A percentile compares a stretch with the other conserved stretches of the same genome.
These are phyloP conservation scores for Camellia lanceoleosa DNA, from an alignment of 148 eudicot species.

Conservation along the genomic window DNA sequence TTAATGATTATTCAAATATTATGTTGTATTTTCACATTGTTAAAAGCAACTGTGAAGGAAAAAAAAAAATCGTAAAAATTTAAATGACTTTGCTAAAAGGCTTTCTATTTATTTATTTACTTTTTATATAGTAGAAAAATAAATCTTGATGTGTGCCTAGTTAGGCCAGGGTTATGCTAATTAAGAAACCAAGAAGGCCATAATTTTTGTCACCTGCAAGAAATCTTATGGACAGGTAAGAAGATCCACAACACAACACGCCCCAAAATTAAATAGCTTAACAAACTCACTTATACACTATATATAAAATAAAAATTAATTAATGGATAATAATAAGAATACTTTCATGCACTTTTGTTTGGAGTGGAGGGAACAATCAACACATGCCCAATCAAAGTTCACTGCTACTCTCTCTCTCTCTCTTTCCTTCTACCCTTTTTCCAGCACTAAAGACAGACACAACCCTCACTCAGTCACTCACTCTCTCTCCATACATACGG, in stretches of 20 bases:
- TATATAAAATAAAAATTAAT: not conserved
- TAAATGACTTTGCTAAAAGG: too few species aligned
- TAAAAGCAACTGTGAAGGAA: too few species aligned
- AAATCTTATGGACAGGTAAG: constrained; percentile 55
- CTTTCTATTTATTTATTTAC: too few species aligned
- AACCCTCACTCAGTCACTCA: too few species aligned
- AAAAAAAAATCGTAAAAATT: too few species aligned
- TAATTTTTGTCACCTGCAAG: constrained; percentile 60
- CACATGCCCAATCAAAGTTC: constrained; percentile 29
- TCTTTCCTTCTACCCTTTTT: constrained; percentile 29
- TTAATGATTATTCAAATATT: too few species aligned
- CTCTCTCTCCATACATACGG: constrained; percentile 3
- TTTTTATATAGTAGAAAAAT: too few species aligned
- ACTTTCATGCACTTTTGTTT: constrained; percentile 51
- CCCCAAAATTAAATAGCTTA: constrained; percentile 26
- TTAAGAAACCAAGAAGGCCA: constrained; percentile 23
- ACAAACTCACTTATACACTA: not conserved
- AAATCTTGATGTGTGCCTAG: not conserved
- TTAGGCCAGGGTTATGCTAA: constrained; percentile 12
- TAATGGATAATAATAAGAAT: constrained; percentile 5
- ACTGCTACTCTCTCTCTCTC: constrained; percentile 14
- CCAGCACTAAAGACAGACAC: constrained; percentile 25
- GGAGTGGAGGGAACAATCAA: constrained; percentile 63
- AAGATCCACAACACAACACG: constrained; percentile 38
- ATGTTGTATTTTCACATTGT: too few species aligned